Percentiles rank a stretch among this genome's conserved stretches.
phyloP scores from a whole-genome alignment of 805 yeast genomes.

The Candida arabinofermentans region DNA sequence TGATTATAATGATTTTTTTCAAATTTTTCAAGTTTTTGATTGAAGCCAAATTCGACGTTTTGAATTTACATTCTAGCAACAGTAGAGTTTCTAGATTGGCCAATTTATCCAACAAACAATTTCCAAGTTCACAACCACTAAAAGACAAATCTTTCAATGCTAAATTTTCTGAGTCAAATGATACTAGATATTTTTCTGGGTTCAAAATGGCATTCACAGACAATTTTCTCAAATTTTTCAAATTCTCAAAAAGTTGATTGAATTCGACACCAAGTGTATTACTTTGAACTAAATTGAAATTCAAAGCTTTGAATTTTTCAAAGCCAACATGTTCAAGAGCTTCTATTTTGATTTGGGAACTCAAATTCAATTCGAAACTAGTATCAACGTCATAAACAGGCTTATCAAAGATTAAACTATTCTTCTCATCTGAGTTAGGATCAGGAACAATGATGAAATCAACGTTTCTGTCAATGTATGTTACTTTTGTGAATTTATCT shows the following conservation, averaged over 20 bases:
- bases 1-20: constrained; percentile 11
- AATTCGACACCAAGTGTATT: constrained; percentile 5
- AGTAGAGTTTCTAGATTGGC: constrained; percentile 11
- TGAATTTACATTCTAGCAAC: constrained; percentile 17
- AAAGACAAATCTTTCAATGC: constrained; percentile 11
- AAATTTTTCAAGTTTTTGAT: constrained; percentile 7
- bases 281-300: constrained; percentile 5
- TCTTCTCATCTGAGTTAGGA: neutral
- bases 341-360: constrained; percentile 1
- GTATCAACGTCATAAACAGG: neutral
- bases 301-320: constrained; percentile 8
- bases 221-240: constrained; percentile 10
- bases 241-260: constrained; percentile 8
- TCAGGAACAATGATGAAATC: no score
- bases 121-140: constrained; percentile 9
- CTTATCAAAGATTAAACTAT: neutral
- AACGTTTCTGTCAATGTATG: neutral
- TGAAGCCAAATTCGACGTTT: no score
- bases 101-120: constrained; percentile 12
- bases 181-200: neutral
- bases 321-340: constrained; percentile 6
- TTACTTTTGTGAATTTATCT: neutral
- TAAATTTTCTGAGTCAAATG: constrained; percentile 1
- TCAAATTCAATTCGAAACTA: constrained; percentile 4
- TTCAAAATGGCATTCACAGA: constrained; percentile 12